Conservation (phyloP, 805 yeast genomes). For the Monosporozyma aerobia region DNA sequence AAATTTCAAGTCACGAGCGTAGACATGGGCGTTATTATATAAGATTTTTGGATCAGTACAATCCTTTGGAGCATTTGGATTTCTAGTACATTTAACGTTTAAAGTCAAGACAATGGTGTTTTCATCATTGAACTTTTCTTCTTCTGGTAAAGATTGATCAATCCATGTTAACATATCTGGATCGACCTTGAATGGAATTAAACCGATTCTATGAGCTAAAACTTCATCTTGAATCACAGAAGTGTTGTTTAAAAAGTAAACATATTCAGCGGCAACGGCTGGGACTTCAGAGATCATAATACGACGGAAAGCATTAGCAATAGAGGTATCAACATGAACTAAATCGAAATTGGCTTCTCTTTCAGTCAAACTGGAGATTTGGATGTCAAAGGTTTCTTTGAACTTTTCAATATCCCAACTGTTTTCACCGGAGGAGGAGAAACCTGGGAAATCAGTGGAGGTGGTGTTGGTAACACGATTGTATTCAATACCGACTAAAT, state of each 20-base stretch:
- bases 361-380: conserved; percentile 55
- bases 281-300: conserved; percentile 97
- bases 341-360: conserved; percentile 81
- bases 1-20: conserved; percentile 81
- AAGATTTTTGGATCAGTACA: conserved; percentile 75
- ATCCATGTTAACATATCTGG: conserved; percentile 87
- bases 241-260: conserved; percentile 86
- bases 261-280: conserved; percentile 87
- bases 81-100: conserved; percentile 74
- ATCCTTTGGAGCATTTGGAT: conserved; percentile 71
- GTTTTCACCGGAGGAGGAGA: conserved; percentile 46
- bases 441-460: conserved; percentile 90
- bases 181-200: conserved; percentile 81
- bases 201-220: conserved; percentile 88
- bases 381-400: conserved; percentile 54
- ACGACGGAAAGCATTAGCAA: conserved; percentile 94
- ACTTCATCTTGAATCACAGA: conserved; percentile 97
- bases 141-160: conserved; percentile 54
- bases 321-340: conserved; percentile 77
- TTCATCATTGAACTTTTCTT: conserved; percentile 68
- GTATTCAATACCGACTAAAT: conserved; percentile 77
- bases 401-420: conserved; percentile 83
- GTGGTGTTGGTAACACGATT: conserved; percentile 87
- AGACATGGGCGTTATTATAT: conserved; percentile 76
- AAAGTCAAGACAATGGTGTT: conserved; percentile 82